Evolutionary conservation across 2,329 filamentous ascomycete species (phyloP).

Genomic region (Pseudopithomyces chartarum): DNA sequence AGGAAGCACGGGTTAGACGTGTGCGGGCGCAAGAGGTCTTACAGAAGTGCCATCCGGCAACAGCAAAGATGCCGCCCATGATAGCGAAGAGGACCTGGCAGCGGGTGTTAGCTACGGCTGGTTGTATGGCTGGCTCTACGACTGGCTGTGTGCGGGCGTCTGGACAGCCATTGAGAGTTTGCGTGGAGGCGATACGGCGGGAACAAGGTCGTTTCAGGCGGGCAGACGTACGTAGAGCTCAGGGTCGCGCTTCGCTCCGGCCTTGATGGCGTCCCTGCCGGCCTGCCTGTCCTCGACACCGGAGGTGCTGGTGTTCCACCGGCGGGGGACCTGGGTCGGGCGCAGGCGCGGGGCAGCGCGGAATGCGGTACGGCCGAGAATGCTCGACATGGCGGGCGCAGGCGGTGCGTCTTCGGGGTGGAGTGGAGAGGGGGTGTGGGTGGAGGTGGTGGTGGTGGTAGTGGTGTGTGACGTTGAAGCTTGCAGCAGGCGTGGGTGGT

Average conservation of each 20-base stretch:
- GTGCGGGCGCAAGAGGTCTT: slow-evolving; percentile 36
- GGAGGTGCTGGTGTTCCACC: slow-evolving; percentile 44
- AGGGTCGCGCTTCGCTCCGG: slow-evolving; percentile 71
- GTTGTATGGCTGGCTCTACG: background rate
- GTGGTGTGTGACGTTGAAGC: slow-evolving; percentile 16
- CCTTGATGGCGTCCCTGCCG: slow-evolving; percentile 58
- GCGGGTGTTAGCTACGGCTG: slow-evolving; percentile 27
- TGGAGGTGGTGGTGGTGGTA: slow-evolving; percentile 16
- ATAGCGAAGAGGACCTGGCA: slow-evolving; percentile 83
- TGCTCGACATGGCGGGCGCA: slow-evolving; percentile 51
- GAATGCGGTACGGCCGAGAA: slow-evolving; percentile 52
- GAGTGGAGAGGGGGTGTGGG: slow-evolving; percentile 18
- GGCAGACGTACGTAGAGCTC: slow-evolving; percentile 70
- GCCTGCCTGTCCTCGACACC: slow-evolving; percentile 53
- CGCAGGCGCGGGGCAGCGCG: slow-evolving; percentile 53
- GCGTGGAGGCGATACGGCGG: background rate
- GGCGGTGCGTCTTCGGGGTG: slow-evolving; percentile 19
- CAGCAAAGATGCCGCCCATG: slow-evolving; percentile 85
- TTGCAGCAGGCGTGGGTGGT: slow-evolving; percentile 23
- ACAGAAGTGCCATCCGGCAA: slow-evolving; percentile 91
- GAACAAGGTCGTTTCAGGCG: background rate
- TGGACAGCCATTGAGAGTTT: background rate
- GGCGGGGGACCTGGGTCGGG: slow-evolving; percentile 38
- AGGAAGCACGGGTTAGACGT: slow-evolving; percentile 5
- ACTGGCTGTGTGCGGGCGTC: background rate